These are phyloP conservation scores for Fusarium armeniacum DNA, from an alignment of 2,329 filamentous ascomycete species.

Conservation along the genomic window DNA sequence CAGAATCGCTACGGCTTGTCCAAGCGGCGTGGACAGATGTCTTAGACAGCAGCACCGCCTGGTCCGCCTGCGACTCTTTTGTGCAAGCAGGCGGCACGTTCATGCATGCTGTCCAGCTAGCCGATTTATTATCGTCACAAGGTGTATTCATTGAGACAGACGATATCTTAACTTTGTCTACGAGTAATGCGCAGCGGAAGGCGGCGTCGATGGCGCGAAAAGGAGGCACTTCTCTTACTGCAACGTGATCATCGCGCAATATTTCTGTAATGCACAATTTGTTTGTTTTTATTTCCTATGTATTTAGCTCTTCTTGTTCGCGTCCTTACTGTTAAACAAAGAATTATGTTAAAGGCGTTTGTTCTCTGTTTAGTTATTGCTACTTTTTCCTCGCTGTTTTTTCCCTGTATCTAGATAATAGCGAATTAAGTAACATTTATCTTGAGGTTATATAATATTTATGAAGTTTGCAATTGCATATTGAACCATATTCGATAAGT, in stretches of 20 bases:
- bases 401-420: too few relatives aligned
- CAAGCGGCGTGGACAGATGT: slow-evolving; percentile 17
- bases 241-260: slow-evolving; percentile 7
- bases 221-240: slow-evolving; percentile 12
- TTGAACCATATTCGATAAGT: too few relatives aligned
- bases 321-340: background rate
- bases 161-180: slow-evolving; percentile 18
- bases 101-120: slow-evolving; percentile 17
- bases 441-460: too few relatives aligned
- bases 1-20: slow-evolving; percentile 8
- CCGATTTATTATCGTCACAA: slow-evolving; percentile 14
- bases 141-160: slow-evolving; percentile 17
- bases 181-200: slow-evolving; percentile 16
- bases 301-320: slow-evolving; percentile 8
- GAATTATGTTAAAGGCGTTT: too few relatives aligned
- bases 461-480: too few relatives aligned
- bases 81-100: slow-evolving; percentile 15
- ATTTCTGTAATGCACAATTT: slow-evolving; percentile 12
- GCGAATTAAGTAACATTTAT: too few relatives aligned
- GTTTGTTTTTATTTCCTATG: slow-evolving; percentile 15
- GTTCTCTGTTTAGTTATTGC: too few relatives aligned
- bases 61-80: slow-evolving; percentile 15
- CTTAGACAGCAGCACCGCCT: slow-evolving; percentile 12
- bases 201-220: slow-evolving; percentile 11
- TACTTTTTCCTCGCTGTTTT: too few relatives aligned